A percentile compares a stretch with the other conserved stretches of the same genome.
Conservation (phyloP, 1,139 yeast species). For the Hyphopichia buzzinii region DNA sequence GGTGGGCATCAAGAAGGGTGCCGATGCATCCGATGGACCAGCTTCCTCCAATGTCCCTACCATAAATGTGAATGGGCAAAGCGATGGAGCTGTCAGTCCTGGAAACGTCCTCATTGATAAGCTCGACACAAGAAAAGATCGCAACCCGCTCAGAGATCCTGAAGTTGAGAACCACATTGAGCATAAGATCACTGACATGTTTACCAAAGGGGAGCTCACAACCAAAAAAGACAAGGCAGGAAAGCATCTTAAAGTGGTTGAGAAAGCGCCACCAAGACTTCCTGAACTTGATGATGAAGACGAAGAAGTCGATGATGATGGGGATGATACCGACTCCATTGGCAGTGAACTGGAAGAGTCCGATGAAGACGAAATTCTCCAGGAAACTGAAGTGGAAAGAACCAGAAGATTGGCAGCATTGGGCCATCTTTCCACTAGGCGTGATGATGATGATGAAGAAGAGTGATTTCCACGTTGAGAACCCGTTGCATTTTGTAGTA, state of each 20-base stretch:
- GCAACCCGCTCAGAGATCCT: constrained; percentile 14
- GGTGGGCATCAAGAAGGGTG: constrained; percentile 44
- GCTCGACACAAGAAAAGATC: constrained; percentile 17
- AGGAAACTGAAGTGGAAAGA: constrained; percentile 71
- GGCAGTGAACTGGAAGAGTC: constrained; percentile 15
- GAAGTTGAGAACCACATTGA: constrained; percentile 25
- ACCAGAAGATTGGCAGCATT: constrained; percentile 80
- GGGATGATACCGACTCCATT: constrained; percentile 10
- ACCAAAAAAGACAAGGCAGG: not conserved
- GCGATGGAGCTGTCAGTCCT: constrained; percentile 6
- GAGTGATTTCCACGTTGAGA: too few relatives aligned
- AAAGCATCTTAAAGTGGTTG: not conserved
- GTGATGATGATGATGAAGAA: constrained; percentile 58
- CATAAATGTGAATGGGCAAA: constrained; percentile 5
- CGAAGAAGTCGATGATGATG: constrained; percentile 11
- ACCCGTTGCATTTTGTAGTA: too few relatives aligned
- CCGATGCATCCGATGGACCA: constrained; percentile 4
- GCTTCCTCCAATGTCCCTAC: constrained; percentile 3
- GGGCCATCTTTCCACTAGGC: constrained; percentile 47
- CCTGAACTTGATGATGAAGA: constrained; percentile 8
- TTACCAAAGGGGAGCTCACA: constrained; percentile 9
- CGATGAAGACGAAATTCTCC: constrained; percentile 22
- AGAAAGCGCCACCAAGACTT: constrained; percentile 6
- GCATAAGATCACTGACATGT: constrained; percentile 22
- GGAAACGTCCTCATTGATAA: constrained; percentile 13